Evolutionary conservation across 2,329 filamentous ascomycete genomes (phyloP), one percentile per base, ranked within the genome.

Genomic region (Rutstroemia sp.): DNA sequence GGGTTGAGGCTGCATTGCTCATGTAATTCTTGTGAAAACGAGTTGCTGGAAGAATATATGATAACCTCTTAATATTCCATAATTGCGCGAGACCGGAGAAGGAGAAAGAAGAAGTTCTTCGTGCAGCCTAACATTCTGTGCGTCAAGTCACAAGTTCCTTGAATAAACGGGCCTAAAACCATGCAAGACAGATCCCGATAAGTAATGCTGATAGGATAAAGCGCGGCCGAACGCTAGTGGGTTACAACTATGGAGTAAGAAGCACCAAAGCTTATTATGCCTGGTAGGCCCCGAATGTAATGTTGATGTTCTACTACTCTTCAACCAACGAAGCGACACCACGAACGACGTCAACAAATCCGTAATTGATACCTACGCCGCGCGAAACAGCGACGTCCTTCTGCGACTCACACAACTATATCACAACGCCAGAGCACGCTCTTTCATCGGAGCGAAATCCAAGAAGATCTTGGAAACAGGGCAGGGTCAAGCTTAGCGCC

Each of bases 201-300:
- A 51, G 53, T 23, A 37, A 21, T 44, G 16, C 38, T 56, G 55
- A 63, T 57, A 61, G 58, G 61, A 53, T 51, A 44, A 56, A 59
- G 61, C 58, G 57, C 41, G 17, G 21, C 17, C 4, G 19, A 45
- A n/a, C 45, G 51, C 57, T 61, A 59, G 52, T 34, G 10, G 10
- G 30, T 34, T 34, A 34, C 30, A 34, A 34, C 30, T 34, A 34
- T 12, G 47, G 44, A 27, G 52, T 37, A 48, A 53, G 44, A 55
- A 45, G 47, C 16, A 38, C 47, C 41, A 55, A 55, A 55, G 53
- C 53, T 44, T 51, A 44, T 48, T 27, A 30, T 55, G 50, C n/a
- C 21, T 47, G 42, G 42, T 46, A 21, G 19, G 19, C 8, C 21
- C 53, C 46, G 46, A 44, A 44, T 55, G 46, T 38, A 50, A 55